A percentile compares a stretch with the other conserved stretches of the same genome.
phyloP scores from a whole-genome alignment of 1,284 basidiomycete genomes.

The Moniliophthora roreri region DNA sequence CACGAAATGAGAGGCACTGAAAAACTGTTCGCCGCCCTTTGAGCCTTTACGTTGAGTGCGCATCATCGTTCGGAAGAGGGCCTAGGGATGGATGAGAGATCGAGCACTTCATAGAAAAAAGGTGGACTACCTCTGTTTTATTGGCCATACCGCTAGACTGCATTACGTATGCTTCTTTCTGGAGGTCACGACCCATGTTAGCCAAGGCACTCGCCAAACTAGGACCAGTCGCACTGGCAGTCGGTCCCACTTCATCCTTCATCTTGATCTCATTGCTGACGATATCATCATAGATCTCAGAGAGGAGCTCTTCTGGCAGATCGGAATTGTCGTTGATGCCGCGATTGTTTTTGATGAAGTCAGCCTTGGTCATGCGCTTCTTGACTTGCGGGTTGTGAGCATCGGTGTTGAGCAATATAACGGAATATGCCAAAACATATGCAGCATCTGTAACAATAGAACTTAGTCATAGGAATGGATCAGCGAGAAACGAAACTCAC shows the following conservation, averaged over 20 bases:
- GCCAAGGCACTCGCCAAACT: conserved; percentile 83
- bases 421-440: conserved; percentile 92
- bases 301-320: conserved; percentile 83
- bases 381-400: conserved; percentile 94
- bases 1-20: conserved; percentile 91
- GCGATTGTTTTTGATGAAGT: conserved; percentile 91
- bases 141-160: conserved; percentile 94
- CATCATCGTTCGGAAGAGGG: conserved; percentile 88
- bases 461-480: conserved; percentile 13
- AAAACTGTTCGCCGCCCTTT: conserved; percentile 81
- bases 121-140: conserved; percentile 90
- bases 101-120: conserved; percentile 9
- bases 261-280: conserved; percentile 91
- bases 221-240: conserved; percentile 51
- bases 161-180: conserved; percentile 91
- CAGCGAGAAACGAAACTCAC: conserved; percentile 36
- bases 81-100: conserved; percentile 42
- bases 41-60: conserved; percentile 81
- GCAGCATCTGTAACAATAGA: conserved; percentile 67
- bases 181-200: conserved; percentile 88
- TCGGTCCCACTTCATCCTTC: conserved; percentile 84
- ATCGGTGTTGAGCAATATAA: conserved; percentile 95
- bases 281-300: conserved; percentile 86
- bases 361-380: conserved; percentile 86
- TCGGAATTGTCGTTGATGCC: conserved; percentile 91